Evolutionary conservation across 768 basidiomycete species (phyloP), one percentile per base, ranked within the genome.

Genomic region (Mycena venus): DNA sequence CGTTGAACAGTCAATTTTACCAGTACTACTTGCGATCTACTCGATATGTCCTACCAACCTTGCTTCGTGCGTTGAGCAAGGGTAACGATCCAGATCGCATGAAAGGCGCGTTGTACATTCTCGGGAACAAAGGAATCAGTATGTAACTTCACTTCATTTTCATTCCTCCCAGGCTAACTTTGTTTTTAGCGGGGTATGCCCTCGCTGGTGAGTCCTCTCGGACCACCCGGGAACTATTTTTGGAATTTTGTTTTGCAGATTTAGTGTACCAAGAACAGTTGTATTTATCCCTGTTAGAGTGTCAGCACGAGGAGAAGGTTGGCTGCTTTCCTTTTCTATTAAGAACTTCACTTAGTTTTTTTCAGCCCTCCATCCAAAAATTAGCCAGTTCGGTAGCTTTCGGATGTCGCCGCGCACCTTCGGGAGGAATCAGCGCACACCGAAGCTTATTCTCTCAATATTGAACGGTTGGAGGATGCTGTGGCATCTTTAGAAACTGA

Each of bases 51-150:
- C 85, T 94, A 32, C 92, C 93, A 7, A 82, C 84, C 25, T 82
- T 94, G 56, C 91, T 92, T 78, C 86, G 88, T 71, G 91, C 93
- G 6, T 83, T 95, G 60, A 83, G 83, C 68, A 93, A 91, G 78
- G 96, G 94, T 8, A 92, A 90, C 70, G 96, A 97, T 79, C 94
- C 96, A 12, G 97, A 99, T 82, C 89, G 94, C 29, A 97, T 98
- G 92, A 99, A 99, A 84, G 98, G 98, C 10, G 96, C 96, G 21
- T 85, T 98, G 47, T 97, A 96, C 80, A 87, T 95, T 23, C 83
- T 95, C 12, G 91, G 91, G 85, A 92, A 93, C 78, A 94, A 93
- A 82, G 92, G 90, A 34, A 92, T 88, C 66, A 88, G 93, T 93
- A 74, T 53, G 90, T 15, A 63, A 5, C 29, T 62, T 60, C 23